These are phyloP conservation scores for Suillus brevipes DNA, from an alignment of 768 basidiomycete genomes.

Conservation along the genomic window DNA sequence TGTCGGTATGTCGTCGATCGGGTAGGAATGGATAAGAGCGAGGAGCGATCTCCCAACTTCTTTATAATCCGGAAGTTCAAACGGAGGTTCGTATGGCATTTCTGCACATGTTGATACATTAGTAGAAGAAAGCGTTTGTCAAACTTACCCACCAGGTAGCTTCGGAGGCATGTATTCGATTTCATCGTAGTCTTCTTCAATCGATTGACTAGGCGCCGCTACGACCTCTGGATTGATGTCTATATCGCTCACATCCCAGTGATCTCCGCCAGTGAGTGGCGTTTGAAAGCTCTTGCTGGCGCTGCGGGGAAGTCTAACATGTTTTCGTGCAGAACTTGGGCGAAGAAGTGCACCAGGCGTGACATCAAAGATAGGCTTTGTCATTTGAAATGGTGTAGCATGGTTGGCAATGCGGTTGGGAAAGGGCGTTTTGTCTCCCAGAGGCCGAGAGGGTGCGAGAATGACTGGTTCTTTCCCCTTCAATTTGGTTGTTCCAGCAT, in stretches of 20 bases:
- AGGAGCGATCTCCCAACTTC: constrained; percentile 40
- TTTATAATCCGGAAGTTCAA: constrained; percentile 52
- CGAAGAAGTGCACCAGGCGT: constrained; percentile 39
- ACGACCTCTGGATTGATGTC: constrained; percentile 34
- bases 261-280: constrained; percentile 61
- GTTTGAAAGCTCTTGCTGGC: constrained; percentile 59
- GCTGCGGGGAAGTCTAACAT: constrained; percentile 55
- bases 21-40: constrained; percentile 35
- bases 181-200: constrained; percentile 42
- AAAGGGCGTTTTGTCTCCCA: constrained; percentile 77
- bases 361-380: constrained; percentile 31
- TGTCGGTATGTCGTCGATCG: constrained; percentile 33
- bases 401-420: constrained; percentile 52
- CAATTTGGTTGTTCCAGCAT: constrained; percentile 11
- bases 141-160: constrained; percentile 41
- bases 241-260: constrained; percentile 76
- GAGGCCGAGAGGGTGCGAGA: constrained; percentile 41
- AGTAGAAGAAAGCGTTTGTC: neutral
- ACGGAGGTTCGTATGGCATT: constrained; percentile 43
- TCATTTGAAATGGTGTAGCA: constrained; percentile 16
- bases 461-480: constrained; percentile 22
- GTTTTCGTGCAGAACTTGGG: constrained; percentile 70
- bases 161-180: constrained; percentile 59
- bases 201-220: constrained; percentile 23
- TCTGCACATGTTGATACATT: constrained; percentile 29